phyloP scores from a whole-genome alignment of 345 rosid species.

The Populus deltoides region DNA sequence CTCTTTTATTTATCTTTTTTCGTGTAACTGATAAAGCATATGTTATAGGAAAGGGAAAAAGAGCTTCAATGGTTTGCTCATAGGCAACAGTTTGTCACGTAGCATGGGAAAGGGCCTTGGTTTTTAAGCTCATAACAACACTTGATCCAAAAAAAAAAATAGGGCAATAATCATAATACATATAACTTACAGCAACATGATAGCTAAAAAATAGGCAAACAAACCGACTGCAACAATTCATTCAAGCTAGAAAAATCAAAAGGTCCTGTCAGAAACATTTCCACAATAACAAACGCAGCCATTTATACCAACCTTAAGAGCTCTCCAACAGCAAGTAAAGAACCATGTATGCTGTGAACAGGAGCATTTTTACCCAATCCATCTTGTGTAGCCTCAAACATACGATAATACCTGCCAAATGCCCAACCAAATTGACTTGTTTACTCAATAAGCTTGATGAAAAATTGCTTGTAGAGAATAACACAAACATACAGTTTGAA shows the following conservation, averaged over 20 bases:
- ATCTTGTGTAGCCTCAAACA: constrained; percentile 99
- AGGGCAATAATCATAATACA: not conserved
- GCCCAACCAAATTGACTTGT: not conserved
- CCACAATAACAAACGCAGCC: not conserved
- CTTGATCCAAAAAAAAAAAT: not conserved
- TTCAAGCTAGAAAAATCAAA: not conserved
- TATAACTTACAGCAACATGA: not conserved
- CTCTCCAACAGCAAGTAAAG: constrained; percentile 98
- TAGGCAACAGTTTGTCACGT: not conserved
- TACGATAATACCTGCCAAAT: constrained; percentile 80
- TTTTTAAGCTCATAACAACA: not conserved
- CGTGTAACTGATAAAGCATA: no score
- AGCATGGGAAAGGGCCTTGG: not conserved
- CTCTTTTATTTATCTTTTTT: not conserved
- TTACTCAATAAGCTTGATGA: not conserved
- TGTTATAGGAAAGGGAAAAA: not conserved
- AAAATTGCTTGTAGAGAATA: not conserved
- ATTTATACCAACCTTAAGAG: constrained; percentile 61
- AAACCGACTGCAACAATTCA: not conserved
- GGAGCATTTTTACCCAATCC: constrained; percentile 94
- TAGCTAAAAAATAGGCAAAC: not conserved
- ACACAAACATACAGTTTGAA: not conserved
- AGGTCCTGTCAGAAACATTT: not conserved
- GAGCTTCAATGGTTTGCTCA: not conserved
- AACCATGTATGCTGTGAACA: constrained; percentile 96